Conservation (phyloP, 2,329 filamentous ascomycete genomes). For the Penicillium sp. region DNA sequence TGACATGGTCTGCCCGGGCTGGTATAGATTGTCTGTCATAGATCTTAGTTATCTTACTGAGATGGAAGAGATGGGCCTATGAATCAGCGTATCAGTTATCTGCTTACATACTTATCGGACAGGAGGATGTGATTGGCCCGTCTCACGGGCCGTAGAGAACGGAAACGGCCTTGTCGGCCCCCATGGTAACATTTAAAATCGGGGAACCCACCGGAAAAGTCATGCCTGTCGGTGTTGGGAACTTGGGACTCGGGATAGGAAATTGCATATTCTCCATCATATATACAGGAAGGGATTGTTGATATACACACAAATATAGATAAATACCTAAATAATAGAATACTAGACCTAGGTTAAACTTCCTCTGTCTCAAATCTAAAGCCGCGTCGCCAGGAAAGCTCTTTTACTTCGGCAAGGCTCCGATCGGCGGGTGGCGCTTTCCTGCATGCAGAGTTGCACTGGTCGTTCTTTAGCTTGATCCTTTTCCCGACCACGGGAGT, state of each 20-base stretch:
- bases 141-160: not conserved
- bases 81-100: not conserved
- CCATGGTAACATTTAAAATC: not conserved
- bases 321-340: not conserved
- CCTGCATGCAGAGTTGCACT: conserved; percentile 5
- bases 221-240: not conserved
- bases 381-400: not conserved
- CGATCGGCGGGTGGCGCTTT: conserved; percentile 13
- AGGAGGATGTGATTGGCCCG: not conserved
- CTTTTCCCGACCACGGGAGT: not conserved
- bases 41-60: not conserved
- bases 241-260: not conserved
- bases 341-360: no score
- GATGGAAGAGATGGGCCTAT: not conserved
- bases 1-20: no score
- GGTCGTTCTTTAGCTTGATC: not conserved
- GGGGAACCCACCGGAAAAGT: not conserved
- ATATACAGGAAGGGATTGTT: not conserved
- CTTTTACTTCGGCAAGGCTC: not conserved
- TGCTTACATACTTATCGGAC: not conserved
- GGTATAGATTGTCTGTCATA: not conserved
- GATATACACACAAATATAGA: not conserved
- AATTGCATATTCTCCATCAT: not conserved
- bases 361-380: not conserved
- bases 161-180: not conserved